phyloP scores from a whole-genome alignment of 2,329 filamentous ascomycete species.

The Elsinoe ampelina region DNA sequence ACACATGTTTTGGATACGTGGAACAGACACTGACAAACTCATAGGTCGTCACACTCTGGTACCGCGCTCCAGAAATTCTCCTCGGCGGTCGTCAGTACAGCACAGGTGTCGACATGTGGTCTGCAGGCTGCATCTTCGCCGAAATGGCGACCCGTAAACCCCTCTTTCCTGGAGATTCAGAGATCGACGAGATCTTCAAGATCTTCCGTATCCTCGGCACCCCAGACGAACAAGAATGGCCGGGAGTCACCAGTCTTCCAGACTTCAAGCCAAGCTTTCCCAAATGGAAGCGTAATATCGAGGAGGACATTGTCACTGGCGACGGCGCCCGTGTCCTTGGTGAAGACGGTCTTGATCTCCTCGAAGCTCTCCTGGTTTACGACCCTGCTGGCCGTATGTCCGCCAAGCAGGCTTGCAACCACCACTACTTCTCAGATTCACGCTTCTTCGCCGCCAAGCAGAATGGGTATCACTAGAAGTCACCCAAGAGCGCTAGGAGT shows the following conservation, averaged over 20 bases:
- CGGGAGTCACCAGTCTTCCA: constrained; percentile 86
- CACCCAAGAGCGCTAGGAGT: constrained; percentile 1
- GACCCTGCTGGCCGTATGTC: constrained; percentile 81
- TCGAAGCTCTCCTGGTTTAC: constrained; percentile 67
- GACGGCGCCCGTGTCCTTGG: constrained; percentile 48
- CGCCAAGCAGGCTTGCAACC: constrained; percentile 75
- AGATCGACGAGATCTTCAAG: constrained; percentile 92
- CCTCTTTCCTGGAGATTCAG: constrained; percentile 83
- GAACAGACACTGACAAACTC: neutral
- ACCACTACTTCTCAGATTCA: constrained; percentile 60
- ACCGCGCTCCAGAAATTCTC: constrained; percentile 81
- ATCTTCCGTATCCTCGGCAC: constrained; percentile 79
- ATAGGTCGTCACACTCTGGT: constrained; percentile 84
- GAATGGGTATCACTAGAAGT: constrained; percentile 21
- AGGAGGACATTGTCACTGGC: constrained; percentile 56
- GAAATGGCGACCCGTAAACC: constrained; percentile 95
- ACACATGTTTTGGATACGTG: neutral
- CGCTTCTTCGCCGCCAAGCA: constrained; percentile 15
- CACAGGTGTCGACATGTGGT: constrained; percentile 95
- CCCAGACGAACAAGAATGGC: constrained; percentile 73
- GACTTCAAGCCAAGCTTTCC: constrained; percentile 90
- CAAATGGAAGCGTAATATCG: constrained; percentile 71
- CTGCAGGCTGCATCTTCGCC: constrained; percentile 85
- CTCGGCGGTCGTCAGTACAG: constrained; percentile 87
- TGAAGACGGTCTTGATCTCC: constrained; percentile 58